Evolutionary conservation across 768 basidiomycete genomes (phyloP).

Genomic region (Leucocoprinus sp.): DNA sequence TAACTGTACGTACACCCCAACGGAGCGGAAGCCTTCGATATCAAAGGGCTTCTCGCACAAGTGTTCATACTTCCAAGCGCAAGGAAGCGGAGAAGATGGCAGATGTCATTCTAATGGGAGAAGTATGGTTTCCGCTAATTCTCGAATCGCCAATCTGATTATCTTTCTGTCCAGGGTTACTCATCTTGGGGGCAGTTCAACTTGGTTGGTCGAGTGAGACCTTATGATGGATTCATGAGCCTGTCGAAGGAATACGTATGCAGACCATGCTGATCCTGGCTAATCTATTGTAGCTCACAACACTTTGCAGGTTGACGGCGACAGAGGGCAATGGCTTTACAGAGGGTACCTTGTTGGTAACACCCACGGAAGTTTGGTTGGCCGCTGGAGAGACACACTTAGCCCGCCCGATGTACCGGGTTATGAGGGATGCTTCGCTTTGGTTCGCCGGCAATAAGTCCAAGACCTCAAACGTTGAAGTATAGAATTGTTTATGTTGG

Average conservation of each 20-base stretch:
- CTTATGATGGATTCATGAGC: conserved; percentile 73
- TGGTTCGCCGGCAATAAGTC: conserved; percentile 51
- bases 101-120: conserved; percentile 69
- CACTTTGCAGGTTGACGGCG: conserved; percentile 46
- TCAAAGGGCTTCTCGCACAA: conserved; percentile 17
- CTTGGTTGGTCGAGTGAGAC: conserved; percentile 70
- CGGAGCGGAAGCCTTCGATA: conserved; percentile 23
- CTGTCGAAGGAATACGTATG: conserved; percentile 81
- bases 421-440: conserved; percentile 82
- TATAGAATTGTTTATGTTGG: not conserved
- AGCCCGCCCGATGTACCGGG: conserved; percentile 54
- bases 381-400: conserved; percentile 82
- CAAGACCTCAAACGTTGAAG: not conserved
- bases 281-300: conserved; percentile 5
- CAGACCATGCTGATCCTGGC: conserved; percentile 12
- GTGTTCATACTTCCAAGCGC: not conserved
- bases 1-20: conserved; percentile 40
- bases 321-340: conserved; percentile 80
- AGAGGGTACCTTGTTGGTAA: conserved; percentile 75
- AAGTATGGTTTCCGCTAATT: conserved; percentile 33
- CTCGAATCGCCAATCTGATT: not conserved
- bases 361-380: conserved; percentile 61
- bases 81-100: conserved; percentile 15
- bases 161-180: conserved; percentile 50
- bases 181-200: conserved; percentile 89